Conservation (phyloP, 2,329 filamentous ascomycete species). For the Massarina eburnea region DNA sequence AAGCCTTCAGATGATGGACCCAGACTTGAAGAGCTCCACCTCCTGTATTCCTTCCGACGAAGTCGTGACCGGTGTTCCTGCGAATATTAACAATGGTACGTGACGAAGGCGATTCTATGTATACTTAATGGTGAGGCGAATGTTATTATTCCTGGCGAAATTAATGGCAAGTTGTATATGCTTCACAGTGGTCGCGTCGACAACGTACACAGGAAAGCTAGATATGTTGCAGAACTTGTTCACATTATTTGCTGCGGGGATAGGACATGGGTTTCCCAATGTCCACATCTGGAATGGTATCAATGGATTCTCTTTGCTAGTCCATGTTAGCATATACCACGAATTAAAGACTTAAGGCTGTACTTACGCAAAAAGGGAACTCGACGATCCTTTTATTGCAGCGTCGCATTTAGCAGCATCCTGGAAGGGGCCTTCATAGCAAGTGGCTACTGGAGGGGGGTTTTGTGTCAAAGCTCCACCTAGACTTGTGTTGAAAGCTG, state of each 20-base stretch:
- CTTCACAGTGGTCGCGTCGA: conserved; percentile 25
- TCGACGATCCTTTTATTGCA: conserved; percentile 10
- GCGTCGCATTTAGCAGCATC: conserved; percentile 18
- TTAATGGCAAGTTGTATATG: conserved; percentile 32
- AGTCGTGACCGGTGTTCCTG: conserved; percentile 33
- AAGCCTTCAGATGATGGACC: conserved; percentile 27
- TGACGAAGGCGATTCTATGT: not conserved
- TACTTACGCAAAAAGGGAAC: conserved; percentile 23
- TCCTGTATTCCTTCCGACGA: conserved; percentile 24
- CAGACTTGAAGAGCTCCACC: conserved; percentile 31
- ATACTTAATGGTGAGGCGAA: conserved; percentile 34
- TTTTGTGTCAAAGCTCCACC: conserved; percentile 24
- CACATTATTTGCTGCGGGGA: conserved; percentile 9
- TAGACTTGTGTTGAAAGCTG: conserved; percentile 23
- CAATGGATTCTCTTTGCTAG: conserved; percentile 26
- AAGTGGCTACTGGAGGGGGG: conserved; percentile 29
- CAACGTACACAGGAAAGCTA: conserved; percentile 26
- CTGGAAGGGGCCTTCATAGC: conserved; percentile 25
- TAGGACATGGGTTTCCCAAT: conserved; percentile 20
- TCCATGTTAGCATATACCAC: not conserved
- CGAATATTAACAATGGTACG: conserved; percentile 3
- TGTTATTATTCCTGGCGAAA: conserved; percentile 34
- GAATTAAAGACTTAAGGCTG: not conserved
- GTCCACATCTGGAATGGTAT: conserved; percentile 24
- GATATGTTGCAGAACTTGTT: conserved; percentile 21